Conservation (phyloP, 2,329 filamentous ascomycete genomes). For the Rhinocladiella mackenziei region DNA sequence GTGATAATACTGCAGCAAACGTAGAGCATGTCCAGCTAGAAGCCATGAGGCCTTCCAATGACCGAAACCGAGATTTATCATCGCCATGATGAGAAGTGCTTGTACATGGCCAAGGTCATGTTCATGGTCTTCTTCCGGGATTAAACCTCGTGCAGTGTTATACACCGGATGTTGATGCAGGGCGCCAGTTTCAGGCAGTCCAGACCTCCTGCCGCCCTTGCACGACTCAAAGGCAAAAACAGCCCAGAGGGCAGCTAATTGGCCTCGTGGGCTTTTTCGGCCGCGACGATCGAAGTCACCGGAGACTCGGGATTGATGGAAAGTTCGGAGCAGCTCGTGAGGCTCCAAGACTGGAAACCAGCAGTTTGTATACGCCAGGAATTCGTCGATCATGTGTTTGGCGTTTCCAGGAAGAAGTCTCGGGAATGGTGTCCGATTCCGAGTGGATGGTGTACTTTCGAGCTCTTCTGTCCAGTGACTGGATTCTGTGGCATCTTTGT, state of each 20-base stretch:
- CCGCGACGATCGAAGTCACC: too few relatives aligned
- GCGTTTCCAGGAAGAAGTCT: conserved; percentile 28
- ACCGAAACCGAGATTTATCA: conserved; percentile 49
- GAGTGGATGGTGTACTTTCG: too few relatives aligned
- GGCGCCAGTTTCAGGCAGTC: not conserved
- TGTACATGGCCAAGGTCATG: conserved; percentile 43
- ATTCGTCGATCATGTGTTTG: conserved; percentile 52
- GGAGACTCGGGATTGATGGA: conserved; percentile 37
- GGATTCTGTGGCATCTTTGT: too few relatives aligned
- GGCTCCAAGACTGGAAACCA: conserved; percentile 58
- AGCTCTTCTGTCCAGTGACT: too few relatives aligned
- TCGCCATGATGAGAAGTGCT: conserved; percentile 41
- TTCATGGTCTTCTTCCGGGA: conserved; percentile 8
- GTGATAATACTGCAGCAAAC: too few relatives aligned
- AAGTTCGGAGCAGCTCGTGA: conserved; percentile 53
- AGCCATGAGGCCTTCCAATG: conserved; percentile 51
- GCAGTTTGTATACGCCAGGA: conserved; percentile 54
- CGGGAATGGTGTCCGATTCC: not conserved
- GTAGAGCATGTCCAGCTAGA: conserved; percentile 49
- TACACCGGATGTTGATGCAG: not conserved
- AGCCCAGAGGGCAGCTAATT: conserved; percentile 42
- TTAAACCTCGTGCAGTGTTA: not conserved
- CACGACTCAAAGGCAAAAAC: conserved; percentile 43
- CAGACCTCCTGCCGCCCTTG: not conserved
- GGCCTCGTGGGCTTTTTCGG: conserved; percentile 33